These are phyloP conservation scores for Cafeteria roenbergensis DNA, from an alignment of 108 stramenopile species.

Conservation along the genomic window DNA sequence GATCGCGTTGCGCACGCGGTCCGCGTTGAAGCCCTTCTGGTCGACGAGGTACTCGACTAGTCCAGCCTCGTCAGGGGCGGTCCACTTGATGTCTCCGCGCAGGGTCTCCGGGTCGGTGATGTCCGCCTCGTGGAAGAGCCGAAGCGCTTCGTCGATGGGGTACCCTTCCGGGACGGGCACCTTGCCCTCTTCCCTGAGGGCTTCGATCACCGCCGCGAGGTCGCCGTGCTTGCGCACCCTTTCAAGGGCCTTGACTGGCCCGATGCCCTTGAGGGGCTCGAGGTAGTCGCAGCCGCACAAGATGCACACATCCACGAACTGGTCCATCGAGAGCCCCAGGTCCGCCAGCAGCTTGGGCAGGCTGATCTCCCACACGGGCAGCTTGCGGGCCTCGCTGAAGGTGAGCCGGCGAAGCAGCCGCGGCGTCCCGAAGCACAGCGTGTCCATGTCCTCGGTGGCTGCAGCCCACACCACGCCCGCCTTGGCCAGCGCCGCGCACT, in stretches of 20 bases:
- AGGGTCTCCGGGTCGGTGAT: constrained; percentile 20
- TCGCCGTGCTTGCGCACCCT: constrained; percentile 62
- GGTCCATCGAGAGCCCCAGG: constrained; percentile 70
- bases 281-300: constrained; percentile 94
- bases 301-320: constrained; percentile 96
- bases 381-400: constrained; percentile 2
- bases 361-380: constrained; percentile 62
- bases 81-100: constrained; percentile 23
- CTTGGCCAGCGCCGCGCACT: constrained; percentile 74
- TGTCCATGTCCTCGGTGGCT: constrained; percentile 98
- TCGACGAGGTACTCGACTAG: constrained; percentile 80
- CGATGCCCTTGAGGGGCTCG: constrained; percentile 76
- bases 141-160: constrained; percentile 54
- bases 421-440: constrained; percentile 82
- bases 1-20: constrained; percentile 66
- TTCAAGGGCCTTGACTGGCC: constrained; percentile 89
- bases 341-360: constrained; percentile 75
- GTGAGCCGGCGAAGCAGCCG: constrained; percentile 42
- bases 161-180: constrained; percentile 63
- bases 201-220: constrained; percentile 74
- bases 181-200: constrained; percentile 57
- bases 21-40: constrained; percentile 74
- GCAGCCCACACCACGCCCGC: constrained; percentile 80
- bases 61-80: constrained; percentile 31
- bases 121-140: constrained; percentile 70